Conservation (phyloP, 768 basidiomycete genomes). For the Suillus alpinus region DNA sequence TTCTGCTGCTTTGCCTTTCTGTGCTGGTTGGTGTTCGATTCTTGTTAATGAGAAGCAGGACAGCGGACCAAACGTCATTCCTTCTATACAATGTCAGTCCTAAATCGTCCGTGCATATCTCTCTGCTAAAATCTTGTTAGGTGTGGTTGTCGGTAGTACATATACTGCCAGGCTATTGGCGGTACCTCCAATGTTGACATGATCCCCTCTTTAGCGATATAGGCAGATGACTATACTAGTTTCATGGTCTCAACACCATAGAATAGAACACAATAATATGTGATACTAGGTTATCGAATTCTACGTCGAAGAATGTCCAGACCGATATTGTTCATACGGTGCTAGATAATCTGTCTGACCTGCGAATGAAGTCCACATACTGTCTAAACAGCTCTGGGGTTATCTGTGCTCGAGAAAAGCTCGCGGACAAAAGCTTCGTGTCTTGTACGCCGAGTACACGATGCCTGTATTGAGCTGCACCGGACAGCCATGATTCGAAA, state of each 20-base stretch:
- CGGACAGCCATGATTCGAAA: not conserved
- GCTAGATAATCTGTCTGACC: not conserved
- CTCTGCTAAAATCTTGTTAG: not conserved
- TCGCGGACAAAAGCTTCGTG: not conserved
- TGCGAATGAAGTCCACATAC: not conserved
- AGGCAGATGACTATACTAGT: no score
- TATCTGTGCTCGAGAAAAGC: not conserved
- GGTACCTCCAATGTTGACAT: not conserved
- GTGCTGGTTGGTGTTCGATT: not conserved
- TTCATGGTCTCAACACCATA: not conserved
- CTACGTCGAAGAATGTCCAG: not conserved
- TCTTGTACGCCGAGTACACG: not conserved
- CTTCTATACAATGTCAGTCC: not conserved
- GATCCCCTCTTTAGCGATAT: not conserved
- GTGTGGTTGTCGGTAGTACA: not conserved
- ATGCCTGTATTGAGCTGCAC: not conserved
- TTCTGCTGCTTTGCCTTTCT: not conserved
- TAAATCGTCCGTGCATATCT: not conserved
- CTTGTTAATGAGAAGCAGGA: not conserved
- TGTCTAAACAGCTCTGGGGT: not conserved
- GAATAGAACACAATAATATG: not conserved
- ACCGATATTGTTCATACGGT: not conserved
- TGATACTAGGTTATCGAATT: no score
- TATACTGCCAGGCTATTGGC: not conserved
- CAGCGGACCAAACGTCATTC: not conserved